A percentile compares a stretch with the other conserved stretches of the same genome.
phyloP scores from a whole-genome alignment of 345 rosid species.

The Gossypium stocksii region DNA sequence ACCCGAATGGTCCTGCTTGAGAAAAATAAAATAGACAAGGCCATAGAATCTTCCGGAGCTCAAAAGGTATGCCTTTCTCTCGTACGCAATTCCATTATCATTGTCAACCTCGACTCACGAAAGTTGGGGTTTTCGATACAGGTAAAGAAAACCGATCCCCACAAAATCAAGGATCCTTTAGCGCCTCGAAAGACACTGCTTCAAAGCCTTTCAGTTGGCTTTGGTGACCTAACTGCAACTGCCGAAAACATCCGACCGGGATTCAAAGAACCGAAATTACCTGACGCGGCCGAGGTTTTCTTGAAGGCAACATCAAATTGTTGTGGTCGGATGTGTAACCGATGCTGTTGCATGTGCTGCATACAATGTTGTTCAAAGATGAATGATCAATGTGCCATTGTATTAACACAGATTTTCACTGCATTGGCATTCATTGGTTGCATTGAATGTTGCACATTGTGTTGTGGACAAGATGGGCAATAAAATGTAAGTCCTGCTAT shows the following conservation, averaged over 20 bases:
- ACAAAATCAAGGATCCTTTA: slow-evolving; percentile 31
- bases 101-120: no score
- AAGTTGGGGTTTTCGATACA: slow-evolving; percentile 21
- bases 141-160: slow-evolving; percentile 35
- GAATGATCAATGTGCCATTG: slow-evolving; percentile 59
- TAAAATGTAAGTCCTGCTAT: neutral
- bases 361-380: slow-evolving; percentile 62
- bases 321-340: slow-evolving; percentile 40
- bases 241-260: slow-evolving; percentile 60
- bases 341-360: slow-evolving; percentile 91
- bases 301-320: slow-evolving; percentile 77
- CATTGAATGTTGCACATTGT: slow-evolving; percentile 77
- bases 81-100: no score
- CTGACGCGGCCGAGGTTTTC: slow-evolving; percentile 76
- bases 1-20: slow-evolving; percentile 61
- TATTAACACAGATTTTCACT: slow-evolving; percentile 60
- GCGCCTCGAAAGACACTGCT: slow-evolving; percentile 30
- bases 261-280: slow-evolving; percentile 41
- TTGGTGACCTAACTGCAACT: slow-evolving; percentile 66
- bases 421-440: slow-evolving; percentile 76
- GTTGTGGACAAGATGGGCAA: slow-evolving; percentile 44
- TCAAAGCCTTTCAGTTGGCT: slow-evolving; percentile 51
- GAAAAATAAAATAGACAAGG: slow-evolving; percentile 32
- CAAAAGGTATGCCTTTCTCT: slow-evolving; percentile 34
- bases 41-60: slow-evolving; percentile 26